These are phyloP conservation scores for Saturnispora gosingensis DNA, from an alignment of 805 yeast species.

Conservation along the genomic window DNA sequence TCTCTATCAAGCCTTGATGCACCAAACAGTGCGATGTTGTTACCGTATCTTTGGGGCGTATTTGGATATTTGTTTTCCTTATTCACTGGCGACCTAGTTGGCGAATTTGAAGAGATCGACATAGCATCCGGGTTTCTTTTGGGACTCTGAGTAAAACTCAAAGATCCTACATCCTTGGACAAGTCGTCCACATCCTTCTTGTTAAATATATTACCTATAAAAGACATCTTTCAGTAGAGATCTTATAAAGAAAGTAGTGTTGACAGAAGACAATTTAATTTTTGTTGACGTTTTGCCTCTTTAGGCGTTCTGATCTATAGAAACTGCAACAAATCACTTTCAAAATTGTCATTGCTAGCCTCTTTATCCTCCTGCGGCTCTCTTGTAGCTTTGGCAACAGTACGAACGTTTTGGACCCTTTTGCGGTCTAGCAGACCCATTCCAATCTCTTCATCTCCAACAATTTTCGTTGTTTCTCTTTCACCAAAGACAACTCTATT, in stretches of 20 bases:
- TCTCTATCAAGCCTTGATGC: conserved; percentile 30
- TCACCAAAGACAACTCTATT: conserved; percentile 80
- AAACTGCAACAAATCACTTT: conserved; percentile 3
- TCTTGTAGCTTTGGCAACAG: conserved; percentile 7
- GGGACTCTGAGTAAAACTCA: conserved; percentile 25
- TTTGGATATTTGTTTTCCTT: conserved; percentile 12
- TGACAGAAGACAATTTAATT: background rate
- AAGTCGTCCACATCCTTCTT: conserved; percentile 26
- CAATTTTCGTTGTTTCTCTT: conserved; percentile 51
- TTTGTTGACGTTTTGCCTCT: conserved; percentile 14
- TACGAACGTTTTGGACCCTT: conserved; percentile 15
- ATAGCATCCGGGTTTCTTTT: conserved; percentile 12
- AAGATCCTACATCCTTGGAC: conserved; percentile 27
- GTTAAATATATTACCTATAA: conserved; percentile 23
- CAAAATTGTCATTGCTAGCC: background rate
- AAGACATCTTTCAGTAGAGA: conserved; percentile 16
- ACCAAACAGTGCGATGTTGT: conserved; percentile 10
- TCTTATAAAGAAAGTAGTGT: background rate
- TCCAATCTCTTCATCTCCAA: conserved; percentile 76
- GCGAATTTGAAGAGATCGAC: conserved; percentile 26
- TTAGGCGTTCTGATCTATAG: background rate
- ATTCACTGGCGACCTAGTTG: conserved; percentile 18
- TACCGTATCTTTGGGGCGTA: background rate
- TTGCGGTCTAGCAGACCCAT: conserved; percentile 54
- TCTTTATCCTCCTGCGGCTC: conserved; percentile 11